Percentiles rank a stretch among this genome's conserved stretches.
These are phyloP conservation scores for Chloranthus sessilifolius DNA, from an alignment of 164 flowering plant genomes.

Conservation along the genomic window DNA sequence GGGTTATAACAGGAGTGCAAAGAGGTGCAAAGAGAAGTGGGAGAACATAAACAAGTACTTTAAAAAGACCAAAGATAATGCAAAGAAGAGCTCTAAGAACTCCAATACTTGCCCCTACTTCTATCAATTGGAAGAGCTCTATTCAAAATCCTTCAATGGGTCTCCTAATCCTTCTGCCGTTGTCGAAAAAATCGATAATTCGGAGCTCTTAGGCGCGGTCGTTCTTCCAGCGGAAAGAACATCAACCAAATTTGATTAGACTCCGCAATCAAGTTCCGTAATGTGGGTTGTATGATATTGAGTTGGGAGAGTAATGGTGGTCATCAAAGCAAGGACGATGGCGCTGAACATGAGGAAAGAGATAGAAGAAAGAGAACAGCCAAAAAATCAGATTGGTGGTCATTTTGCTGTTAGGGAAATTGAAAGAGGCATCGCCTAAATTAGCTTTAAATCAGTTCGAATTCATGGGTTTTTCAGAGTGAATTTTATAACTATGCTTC, in stretches of 20 bases:
- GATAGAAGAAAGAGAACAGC: neutral
- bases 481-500: no score
- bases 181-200: neutral
- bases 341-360: neutral
- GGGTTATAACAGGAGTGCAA: slow-evolving; percentile 13
- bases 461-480: no score
- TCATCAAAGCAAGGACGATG: neutral
- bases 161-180: neutral
- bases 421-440: no score
- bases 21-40: slow-evolving; percentile 22
- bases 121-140: slow-evolving; percentile 12
- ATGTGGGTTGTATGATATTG: neutral
- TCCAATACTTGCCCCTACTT: slow-evolving; percentile 20
- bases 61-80: slow-evolving; percentile 9
- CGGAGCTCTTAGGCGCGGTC: slow-evolving; percentile 8
- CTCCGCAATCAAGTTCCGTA: neutral
- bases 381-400: neutral
- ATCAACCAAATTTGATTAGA: neutral
- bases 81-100: slow-evolving; percentile 5
- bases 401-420: neutral
- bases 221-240: neutral
- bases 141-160: slow-evolving; percentile 7
- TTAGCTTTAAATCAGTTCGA: no score
- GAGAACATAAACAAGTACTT: slow-evolving; percentile 22
- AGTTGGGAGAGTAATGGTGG: neutral